Evolutionary conservation across 495 filamentous ascomycete genomes (phyloP), one percentile per base, ranked within the genome.

Genomic region (Umbilicaria muhlenbergii): DNA sequence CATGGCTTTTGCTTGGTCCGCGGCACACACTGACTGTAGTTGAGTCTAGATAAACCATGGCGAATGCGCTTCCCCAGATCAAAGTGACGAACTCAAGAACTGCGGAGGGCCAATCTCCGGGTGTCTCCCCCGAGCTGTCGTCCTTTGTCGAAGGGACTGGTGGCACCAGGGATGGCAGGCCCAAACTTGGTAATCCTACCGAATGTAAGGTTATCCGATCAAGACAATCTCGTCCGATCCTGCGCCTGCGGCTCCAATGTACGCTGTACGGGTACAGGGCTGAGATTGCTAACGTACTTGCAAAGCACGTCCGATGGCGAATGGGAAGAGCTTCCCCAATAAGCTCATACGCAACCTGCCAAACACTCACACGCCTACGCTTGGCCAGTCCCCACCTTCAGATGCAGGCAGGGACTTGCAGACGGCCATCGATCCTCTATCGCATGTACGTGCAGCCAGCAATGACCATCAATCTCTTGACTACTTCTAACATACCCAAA

Each of bases 391-490:
- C 33, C 21, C 43, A 7, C 15, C 42, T 1, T 31, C 45, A 14
- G 49, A 50, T n/a, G 42, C 33, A 17, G 34, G 49, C 21, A 48
- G 42, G 31, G 49, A 52, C 41, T 41, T 49, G 28, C 41, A 53
- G 36, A 48, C 51, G 11, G 60, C 64, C 33, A 77, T 74, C 42
- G 74, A 77, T 55, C 71, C 72, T 32, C 60, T 75, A 45, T 74
- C 71, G 10, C 66, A 70, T 47, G 71, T 75, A 65, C 51, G 70
- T 52, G 7, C 28, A 24, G 39, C 34, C 28, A 21, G 28, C 12
- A 40, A 11, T 34, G 24, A 28, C 24, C 6, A 28, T 42, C 18
- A 34, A 37, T 37, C 21, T 21, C 32, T 36, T 52, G 42, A 51
- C 48, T 32, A 33, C 37, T 13, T 36, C 32, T 33, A 33, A 51